Base-by-base conservation (phyloP, 306 rosid genomes). In the Castanospermum australe region DNA sequence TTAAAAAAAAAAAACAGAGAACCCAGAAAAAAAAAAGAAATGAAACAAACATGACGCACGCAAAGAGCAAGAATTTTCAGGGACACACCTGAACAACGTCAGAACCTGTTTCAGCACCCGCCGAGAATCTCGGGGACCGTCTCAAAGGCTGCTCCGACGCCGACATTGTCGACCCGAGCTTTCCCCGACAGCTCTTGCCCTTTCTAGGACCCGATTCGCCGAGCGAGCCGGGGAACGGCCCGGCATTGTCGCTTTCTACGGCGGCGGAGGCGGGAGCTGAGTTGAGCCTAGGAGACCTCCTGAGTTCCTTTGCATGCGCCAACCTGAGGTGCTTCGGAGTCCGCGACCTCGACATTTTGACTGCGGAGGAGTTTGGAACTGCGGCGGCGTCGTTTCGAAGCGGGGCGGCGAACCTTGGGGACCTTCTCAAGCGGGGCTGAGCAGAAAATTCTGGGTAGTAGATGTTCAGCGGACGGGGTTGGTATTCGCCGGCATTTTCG, bases 241-340 rank as follows among this genome's bases (percentile, higher is more conserved):
- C 67, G 4, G 6, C 30, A 56, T 54, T 56, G 52, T 2, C 48
- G 3, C 2, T 5, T 0, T 5, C 15, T 0, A 1, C 32, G 32
- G 32, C 8, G 32, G 68, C 39, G 20, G 20, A 47, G 1, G 24
- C 50, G 18, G 67, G 61, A 14, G 75, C 32, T 0, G 84, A 65
- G 6, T 1, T 32, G 5, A 65, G 24, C 8, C 88, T 70, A 15
- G 80, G 81, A 32, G 91, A 91, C 75, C 82, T 85, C 64, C 87
- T 62, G 59, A 55, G 15, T 64, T 20, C 64, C 8, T 8, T 35
- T 48, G 79, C 64, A 68, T 63, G 63, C 71, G 15, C 4, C 4
- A 18, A 0, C 21, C 30, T 18, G 5, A 32, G 39, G 11, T 74
- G 47, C 55, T 75, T 64, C 38, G 71, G 51, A 9, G 45, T 5